Evolutionary conservation across 164 flowering plant species (phyloP).

Genomic region (Kingdonia uniflora): DNA sequence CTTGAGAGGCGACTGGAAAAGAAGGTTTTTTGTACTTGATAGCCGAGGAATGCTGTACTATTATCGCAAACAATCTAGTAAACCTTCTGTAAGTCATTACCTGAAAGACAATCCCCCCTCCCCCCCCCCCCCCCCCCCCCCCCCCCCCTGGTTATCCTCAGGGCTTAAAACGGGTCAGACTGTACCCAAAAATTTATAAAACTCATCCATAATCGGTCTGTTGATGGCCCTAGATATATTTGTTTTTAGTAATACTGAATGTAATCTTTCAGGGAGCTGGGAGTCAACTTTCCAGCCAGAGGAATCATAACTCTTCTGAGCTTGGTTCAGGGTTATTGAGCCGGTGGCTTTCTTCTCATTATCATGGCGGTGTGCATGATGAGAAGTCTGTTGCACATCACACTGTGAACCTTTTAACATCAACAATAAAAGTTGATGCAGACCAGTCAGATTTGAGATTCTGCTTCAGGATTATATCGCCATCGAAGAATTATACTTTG

Average conservation of each 20-base stretch:
- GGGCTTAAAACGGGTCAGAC: neutral
- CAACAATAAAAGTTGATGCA: constrained; percentile 80
- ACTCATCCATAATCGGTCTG: too few relatives aligned
- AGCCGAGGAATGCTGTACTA: constrained; percentile 94
- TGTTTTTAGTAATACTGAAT: too few relatives aligned
- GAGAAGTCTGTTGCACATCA: constrained; percentile 79
- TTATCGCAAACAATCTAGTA: constrained; percentile 68
- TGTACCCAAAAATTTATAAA: too few relatives aligned
- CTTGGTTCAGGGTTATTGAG: constrained; percentile 70
- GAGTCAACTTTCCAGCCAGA: constrained; percentile 47
- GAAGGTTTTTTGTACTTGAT: constrained; percentile 93
- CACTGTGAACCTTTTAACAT: constrained; percentile 78
- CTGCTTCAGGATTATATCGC: constrained; percentile 86
- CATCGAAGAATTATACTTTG: constrained; percentile 72
- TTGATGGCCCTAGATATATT: too few relatives aligned
- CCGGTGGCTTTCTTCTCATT: constrained; percentile 80
- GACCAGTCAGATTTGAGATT: constrained; percentile 84
- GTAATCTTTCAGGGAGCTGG: constrained; percentile 43
- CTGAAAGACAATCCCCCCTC: neutral
- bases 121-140: neutral
- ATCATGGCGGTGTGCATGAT: constrained; percentile 72
- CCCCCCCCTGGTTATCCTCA: neutral
- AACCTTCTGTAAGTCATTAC: constrained; percentile 54
- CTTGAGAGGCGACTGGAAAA: constrained; percentile 93
- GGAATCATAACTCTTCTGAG: constrained; percentile 44